These are phyloP conservation scores for Trichoderma sp. DNA, from an alignment of 2,329 filamentous ascomycete species.

Conservation along the genomic window DNA sequence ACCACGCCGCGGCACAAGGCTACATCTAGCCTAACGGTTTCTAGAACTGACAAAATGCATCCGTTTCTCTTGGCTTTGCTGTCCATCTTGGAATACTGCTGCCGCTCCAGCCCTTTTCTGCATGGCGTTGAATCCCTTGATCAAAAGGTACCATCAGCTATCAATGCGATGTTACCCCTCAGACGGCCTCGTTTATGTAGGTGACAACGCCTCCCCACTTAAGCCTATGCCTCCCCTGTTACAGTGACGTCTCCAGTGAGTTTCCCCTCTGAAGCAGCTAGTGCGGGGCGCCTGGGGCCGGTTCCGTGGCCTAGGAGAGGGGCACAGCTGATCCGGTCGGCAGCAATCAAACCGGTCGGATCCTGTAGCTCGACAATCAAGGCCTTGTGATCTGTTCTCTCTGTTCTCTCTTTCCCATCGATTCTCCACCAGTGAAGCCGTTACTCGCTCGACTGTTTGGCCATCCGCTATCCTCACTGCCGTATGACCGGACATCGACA, in stretches of 20 bases:
- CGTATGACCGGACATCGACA: neutral
- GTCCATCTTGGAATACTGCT: neutral
- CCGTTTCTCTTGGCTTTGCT: neutral
- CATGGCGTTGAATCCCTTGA: neutral
- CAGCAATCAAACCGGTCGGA: neutral
- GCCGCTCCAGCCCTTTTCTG: neutral
- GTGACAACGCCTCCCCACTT: neutral
- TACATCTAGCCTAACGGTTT: neutral
- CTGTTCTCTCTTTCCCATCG: neutral
- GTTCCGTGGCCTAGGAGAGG: neutral
- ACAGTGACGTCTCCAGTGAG: constrained; percentile 12
- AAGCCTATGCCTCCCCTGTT: neutral
- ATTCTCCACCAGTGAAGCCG: neutral
- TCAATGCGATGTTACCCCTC: too few relatives aligned
- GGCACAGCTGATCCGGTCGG: neutral
- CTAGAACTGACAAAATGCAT: neutral
- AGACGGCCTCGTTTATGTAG: neutral
- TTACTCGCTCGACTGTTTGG: neutral
- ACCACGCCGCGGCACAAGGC: neutral
- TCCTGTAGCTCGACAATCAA: neutral
- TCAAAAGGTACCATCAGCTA: neutral
- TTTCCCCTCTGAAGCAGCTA: constrained; percentile 9
- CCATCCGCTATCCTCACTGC: neutral
- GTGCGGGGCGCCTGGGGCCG: constrained; percentile 2
- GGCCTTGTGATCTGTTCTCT: constrained; percentile 6